phyloP scores from a whole-genome alignment of 1,284 basidiomycete species.

The Ustilago sp. region DNA sequence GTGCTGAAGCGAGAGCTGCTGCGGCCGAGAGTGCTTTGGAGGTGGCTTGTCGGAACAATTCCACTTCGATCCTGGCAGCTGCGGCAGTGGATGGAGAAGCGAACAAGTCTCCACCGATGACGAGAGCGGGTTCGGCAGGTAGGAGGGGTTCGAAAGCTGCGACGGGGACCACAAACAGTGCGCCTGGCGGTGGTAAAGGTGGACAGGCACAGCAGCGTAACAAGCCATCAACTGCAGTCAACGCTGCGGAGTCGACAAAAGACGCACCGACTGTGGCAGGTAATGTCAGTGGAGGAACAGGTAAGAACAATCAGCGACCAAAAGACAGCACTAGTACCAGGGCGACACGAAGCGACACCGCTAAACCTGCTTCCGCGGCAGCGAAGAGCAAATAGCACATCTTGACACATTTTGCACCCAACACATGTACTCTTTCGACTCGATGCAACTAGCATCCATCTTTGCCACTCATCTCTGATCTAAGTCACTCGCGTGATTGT shows the following conservation, averaged over 20 bases:
- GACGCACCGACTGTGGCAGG: background rate
- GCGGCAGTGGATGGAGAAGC: background rate
- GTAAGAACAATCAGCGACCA: background rate
- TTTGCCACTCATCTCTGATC: no score
- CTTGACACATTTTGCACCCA: background rate
- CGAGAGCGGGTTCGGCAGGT: no score
- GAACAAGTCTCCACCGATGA: background rate
- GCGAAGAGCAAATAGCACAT: background rate
- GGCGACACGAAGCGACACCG: constrained; percentile 14
- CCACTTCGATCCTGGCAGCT: constrained; percentile 29
- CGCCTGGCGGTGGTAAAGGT: background rate
- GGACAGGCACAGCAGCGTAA: background rate
- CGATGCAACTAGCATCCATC: no score
- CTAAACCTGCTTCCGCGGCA: background rate
- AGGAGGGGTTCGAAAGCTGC: no score
- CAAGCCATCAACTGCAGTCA: background rate
- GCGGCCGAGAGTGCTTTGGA: constrained; percentile 34
- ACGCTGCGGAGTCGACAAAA: background rate
- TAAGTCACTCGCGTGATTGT: no score
- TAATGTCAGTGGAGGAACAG: background rate
- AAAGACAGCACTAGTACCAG: background rate
- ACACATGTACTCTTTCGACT: background rate
- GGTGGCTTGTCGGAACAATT: constrained; percentile 35
- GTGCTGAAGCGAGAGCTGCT: constrained; percentile 22
- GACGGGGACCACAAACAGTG: background rate